phyloP scores from a whole-genome alignment of 306 rosid genomes.

The Pyrus pyrifolia region DNA sequence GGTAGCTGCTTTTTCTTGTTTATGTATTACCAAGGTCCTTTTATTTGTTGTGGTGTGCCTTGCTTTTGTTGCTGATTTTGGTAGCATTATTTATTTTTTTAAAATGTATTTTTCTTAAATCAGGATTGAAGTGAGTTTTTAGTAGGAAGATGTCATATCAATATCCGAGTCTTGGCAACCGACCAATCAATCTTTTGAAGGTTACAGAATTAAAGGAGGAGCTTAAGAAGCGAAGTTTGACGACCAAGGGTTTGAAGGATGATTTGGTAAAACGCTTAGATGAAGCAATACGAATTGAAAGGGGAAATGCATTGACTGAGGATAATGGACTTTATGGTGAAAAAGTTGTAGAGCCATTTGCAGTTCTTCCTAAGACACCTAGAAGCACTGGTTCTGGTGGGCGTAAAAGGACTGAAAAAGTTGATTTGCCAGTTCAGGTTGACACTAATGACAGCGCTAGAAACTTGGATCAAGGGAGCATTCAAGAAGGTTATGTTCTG shows the following conservation, averaged over 20 bases:
- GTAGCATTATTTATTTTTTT: background rate
- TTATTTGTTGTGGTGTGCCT: background rate
- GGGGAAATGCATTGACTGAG: background rate
- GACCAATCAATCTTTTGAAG: slow-evolving; percentile 87
- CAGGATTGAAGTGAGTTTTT: slow-evolving; percentile 37
- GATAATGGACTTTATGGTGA: slow-evolving; percentile 26
- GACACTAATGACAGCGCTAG: slow-evolving; percentile 27
- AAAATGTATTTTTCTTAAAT: background rate
- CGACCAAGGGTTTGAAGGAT: slow-evolving; percentile 77
- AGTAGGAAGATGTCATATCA: slow-evolving; percentile 57
- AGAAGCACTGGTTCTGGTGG: slow-evolving; percentile 20
- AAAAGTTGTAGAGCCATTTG: slow-evolving; percentile 11
- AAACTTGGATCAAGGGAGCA: slow-evolving; percentile 24
- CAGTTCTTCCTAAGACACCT: slow-evolving; percentile 19
- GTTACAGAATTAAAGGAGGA: slow-evolving; percentile 89
- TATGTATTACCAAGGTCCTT: background rate
- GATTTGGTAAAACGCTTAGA: slow-evolving; percentile 80
- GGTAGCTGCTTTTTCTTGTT: background rate
- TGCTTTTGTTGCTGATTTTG: background rate
- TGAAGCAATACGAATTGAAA: slow-evolving; percentile 53
- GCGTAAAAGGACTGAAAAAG: slow-evolving; percentile 18
- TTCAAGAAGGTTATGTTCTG: slow-evolving; percentile 27
- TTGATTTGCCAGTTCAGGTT: slow-evolving; percentile 16
- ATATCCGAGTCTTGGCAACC: slow-evolving; percentile 59
- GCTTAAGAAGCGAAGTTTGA: slow-evolving; percentile 67